Conservation (phyloP, 257 asterid genomes). For the Solanum megistacrolobum region DNA sequence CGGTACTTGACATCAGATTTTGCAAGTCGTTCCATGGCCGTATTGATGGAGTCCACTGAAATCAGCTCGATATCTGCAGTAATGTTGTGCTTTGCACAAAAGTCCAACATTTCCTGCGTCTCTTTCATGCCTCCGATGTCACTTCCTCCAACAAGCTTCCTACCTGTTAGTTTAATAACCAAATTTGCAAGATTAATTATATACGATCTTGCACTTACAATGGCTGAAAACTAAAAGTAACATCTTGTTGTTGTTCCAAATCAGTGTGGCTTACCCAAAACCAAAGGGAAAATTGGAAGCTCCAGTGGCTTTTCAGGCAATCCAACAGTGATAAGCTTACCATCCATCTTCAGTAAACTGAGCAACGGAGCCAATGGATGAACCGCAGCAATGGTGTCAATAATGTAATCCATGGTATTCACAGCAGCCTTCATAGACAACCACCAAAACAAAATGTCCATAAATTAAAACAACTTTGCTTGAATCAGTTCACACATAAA, state of each 20-base stretch:
- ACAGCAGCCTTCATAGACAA: slow-evolving; percentile 33
- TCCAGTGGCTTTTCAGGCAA: slow-evolving; percentile 52
- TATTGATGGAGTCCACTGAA: slow-evolving; percentile 27
- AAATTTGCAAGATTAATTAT: background rate
- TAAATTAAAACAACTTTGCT: background rate
- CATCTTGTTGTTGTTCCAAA: background rate
- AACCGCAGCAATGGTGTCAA: slow-evolving; percentile 43
- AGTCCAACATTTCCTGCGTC: slow-evolving; percentile 65
- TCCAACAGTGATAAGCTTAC: slow-evolving; percentile 50
- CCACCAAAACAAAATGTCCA: background rate
- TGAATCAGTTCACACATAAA: background rate
- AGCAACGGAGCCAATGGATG: slow-evolving; percentile 45
- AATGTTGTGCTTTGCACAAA: slow-evolving; percentile 48
- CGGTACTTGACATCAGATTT: slow-evolving; percentile 57
- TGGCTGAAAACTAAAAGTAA: background rate
- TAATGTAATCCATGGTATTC: slow-evolving; percentile 56
- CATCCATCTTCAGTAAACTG: slow-evolving; percentile 43
- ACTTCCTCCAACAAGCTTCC: slow-evolving; percentile 57
- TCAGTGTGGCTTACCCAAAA: slow-evolving; percentile 28
- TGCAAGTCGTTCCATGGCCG: slow-evolving; percentile 49
- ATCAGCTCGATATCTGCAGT: slow-evolving; percentile 46
- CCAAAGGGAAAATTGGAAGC: slow-evolving; percentile 51
- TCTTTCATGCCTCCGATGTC: slow-evolving; percentile 55
- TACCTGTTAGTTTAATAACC: slow-evolving; percentile 15
- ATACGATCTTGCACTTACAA: background rate